phyloP scores from a whole-genome alignment of 2,329 filamentous ascomycete species.

The Diaporthe humulicola region DNA sequence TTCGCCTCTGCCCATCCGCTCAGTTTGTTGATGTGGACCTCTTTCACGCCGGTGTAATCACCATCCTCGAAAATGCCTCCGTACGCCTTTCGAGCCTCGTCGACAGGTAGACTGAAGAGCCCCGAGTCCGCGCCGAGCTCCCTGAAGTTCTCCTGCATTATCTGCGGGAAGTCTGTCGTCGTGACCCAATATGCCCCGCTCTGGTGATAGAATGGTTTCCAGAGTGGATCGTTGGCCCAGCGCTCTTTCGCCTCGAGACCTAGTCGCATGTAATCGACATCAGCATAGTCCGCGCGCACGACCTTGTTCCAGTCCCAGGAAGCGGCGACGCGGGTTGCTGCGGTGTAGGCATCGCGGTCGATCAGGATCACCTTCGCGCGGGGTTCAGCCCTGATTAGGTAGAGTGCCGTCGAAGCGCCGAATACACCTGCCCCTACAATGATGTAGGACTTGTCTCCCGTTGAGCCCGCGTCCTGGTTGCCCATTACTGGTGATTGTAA shows the following conservation, averaged over 20 bases:
- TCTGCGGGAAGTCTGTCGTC: neutral
- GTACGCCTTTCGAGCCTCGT: neutral
- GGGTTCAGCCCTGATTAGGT: constrained; percentile 30
- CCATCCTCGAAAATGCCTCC: neutral
- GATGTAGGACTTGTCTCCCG: neutral
- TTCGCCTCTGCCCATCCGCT: constrained; percentile 6
- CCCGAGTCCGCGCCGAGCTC: neutral
- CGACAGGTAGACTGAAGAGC: neutral
- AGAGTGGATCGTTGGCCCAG: neutral
- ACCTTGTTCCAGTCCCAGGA: constrained; percentile 54
- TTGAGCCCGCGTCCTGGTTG: neutral
- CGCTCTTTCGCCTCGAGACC: constrained; percentile 1
- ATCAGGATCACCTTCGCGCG: constrained; percentile 44
- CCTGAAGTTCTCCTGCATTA: neutral
- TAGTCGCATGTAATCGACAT: constrained; percentile 34
- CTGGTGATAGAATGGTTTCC: constrained; percentile 14
- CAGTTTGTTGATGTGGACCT: neutral
- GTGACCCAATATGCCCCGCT: constrained; percentile 2
- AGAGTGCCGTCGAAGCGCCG: constrained; percentile 12
- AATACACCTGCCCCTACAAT: constrained; percentile 19
- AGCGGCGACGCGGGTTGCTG: constrained; percentile 45
- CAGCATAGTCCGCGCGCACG: constrained; percentile 53
- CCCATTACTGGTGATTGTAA: neutral
- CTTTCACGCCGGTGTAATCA: constrained; percentile 2
- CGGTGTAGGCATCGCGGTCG: constrained; percentile 44